Percentiles rank a stretch among this genome's conserved stretches.
Evolutionary conservation across 257 asterid genomes (phyloP).

Genomic region (Nicotiana knightiana): DNA sequence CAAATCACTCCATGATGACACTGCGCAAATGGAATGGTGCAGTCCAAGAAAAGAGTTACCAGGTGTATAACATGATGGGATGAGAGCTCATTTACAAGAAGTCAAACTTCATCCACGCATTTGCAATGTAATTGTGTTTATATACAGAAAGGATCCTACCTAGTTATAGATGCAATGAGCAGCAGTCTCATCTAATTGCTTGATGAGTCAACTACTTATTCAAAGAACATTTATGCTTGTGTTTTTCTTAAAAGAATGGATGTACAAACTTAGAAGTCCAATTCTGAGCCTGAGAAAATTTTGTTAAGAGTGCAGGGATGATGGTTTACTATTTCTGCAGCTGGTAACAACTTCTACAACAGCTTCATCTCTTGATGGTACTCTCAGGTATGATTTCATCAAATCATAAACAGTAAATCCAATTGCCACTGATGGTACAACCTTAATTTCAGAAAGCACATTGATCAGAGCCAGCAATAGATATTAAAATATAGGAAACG

Average conservation of each 20-base stretch:
- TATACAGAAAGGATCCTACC: not conserved
- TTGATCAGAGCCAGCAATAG: not conserved
- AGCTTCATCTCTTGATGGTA: slow-evolving; percentile 62
- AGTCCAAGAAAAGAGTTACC: not conserved
- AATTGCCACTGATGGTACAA: slow-evolving; percentile 88
- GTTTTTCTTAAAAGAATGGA: not conserved
- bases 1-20: not conserved
- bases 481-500: not conserved
- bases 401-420: slow-evolving; percentile 84
- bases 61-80: not conserved
- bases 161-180: not conserved
- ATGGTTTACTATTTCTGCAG: slow-evolving; percentile 26
- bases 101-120: not conserved
- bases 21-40: not conserved
- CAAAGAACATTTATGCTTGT: not conserved
- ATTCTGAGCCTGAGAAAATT: not conserved
- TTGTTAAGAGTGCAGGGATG: slow-evolving; percentile 39
- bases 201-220: not conserved
- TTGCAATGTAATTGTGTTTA: not conserved
- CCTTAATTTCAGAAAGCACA: slow-evolving; percentile 37
- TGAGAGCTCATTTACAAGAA: not conserved
- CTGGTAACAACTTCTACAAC: slow-evolving; percentile 28
- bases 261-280: not conserved
- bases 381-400: slow-evolving; percentile 65
- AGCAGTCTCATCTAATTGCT: not conserved